phyloP scores from a whole-genome alignment of 805 yeast genomes.

The Trichomonascus vanleenenianus region DNA sequence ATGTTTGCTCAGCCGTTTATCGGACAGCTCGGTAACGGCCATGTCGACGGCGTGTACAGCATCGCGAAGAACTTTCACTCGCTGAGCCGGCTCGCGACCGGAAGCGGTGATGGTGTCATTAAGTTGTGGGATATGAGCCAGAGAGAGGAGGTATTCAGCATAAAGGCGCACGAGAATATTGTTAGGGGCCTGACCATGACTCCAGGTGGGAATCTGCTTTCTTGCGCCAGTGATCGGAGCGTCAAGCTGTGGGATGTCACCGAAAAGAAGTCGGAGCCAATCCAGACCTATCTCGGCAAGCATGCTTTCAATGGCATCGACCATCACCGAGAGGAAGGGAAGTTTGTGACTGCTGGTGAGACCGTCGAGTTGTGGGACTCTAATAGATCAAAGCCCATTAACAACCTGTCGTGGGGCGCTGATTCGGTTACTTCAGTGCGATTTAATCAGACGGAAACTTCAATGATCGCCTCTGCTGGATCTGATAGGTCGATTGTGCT shows the following conservation, averaged over 20 bases:
- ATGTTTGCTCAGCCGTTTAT: constrained; percentile 97
- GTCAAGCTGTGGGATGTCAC: constrained; percentile 82
- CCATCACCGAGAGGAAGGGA: constrained; percentile 65
- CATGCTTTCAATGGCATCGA: constrained; percentile 80
- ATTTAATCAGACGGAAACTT: constrained; percentile 86
- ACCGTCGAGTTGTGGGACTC: constrained; percentile 89
- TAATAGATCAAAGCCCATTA: constrained; percentile 65
- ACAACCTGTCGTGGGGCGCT: constrained; percentile 91
- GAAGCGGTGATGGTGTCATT: constrained; percentile 91
- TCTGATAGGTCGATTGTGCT: constrained; percentile 85
- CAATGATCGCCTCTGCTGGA: constrained; percentile 80
- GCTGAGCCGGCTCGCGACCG: constrained; percentile 75
- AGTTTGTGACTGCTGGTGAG: constrained; percentile 90
- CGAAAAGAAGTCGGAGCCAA: constrained; percentile 41
- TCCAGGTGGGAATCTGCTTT: constrained; percentile 53
- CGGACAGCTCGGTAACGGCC: constrained; percentile 92
- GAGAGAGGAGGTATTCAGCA: constrained; percentile 65
- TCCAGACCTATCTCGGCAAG: constrained; percentile 76
- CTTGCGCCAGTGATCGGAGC: constrained; percentile 88
- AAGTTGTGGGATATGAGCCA: constrained; percentile 90
- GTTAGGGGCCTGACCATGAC: constrained; percentile 79
- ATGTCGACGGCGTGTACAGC: constrained; percentile 86
- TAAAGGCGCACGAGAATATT: constrained; percentile 85
- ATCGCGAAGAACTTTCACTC: constrained; percentile 70
- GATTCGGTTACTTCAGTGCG: constrained; percentile 77